Evolutionary conservation across 2,329 filamentous ascomycete genomes (phyloP).

Genomic region (Pseudogymnoascus sp.): DNA sequence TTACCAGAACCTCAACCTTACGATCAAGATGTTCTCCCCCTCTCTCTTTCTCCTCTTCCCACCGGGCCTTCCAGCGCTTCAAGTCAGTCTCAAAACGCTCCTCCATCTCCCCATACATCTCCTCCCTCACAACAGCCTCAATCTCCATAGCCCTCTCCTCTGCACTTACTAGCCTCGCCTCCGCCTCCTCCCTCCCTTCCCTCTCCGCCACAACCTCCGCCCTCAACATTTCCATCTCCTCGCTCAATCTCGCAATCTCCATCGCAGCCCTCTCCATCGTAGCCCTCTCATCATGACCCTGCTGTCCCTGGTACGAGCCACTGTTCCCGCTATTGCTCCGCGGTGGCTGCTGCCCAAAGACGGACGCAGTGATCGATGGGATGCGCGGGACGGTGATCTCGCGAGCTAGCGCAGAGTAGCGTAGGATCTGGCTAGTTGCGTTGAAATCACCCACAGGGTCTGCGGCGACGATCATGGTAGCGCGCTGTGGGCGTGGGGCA

Average conservation of each 20-base stretch:
- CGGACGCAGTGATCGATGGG: slow-evolving; percentile 70
- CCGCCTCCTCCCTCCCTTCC: slow-evolving; percentile 59
- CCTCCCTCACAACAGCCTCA: slow-evolving; percentile 79
- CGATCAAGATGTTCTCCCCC: slow-evolving; percentile 79
- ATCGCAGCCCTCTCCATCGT: slow-evolving; percentile 76
- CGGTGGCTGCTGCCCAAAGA: slow-evolving; percentile 32
- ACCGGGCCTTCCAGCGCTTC: slow-evolving; percentile 68
- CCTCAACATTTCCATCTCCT: slow-evolving; percentile 68
- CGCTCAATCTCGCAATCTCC: slow-evolving; percentile 70
- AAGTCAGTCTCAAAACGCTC: slow-evolving; percentile 64
- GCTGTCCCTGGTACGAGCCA: neutral
- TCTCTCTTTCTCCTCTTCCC: slow-evolving; percentile 70
- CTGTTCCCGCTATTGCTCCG: neutral
- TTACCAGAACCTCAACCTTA: slow-evolving; percentile 69
- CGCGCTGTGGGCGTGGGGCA: slow-evolving; percentile 65
- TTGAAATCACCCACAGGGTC: slow-evolving; percentile 93
- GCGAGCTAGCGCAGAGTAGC: slow-evolving; percentile 85
- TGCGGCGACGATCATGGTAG: slow-evolving; percentile 92
- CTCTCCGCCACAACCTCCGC: slow-evolving; percentile 62
- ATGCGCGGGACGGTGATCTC: slow-evolving; percentile 88
- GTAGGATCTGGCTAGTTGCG: slow-evolving; percentile 88
- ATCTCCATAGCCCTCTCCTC: slow-evolving; percentile 57
- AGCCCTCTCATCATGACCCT: slow-evolving; percentile 40
- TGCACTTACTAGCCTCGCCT: slow-evolving; percentile 61
- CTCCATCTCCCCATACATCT: slow-evolving; percentile 84